These are phyloP conservation scores for Massariosphaeria phaeospora DNA, from an alignment of 495 filamentous ascomycete species.

Conservation along the genomic window DNA sequence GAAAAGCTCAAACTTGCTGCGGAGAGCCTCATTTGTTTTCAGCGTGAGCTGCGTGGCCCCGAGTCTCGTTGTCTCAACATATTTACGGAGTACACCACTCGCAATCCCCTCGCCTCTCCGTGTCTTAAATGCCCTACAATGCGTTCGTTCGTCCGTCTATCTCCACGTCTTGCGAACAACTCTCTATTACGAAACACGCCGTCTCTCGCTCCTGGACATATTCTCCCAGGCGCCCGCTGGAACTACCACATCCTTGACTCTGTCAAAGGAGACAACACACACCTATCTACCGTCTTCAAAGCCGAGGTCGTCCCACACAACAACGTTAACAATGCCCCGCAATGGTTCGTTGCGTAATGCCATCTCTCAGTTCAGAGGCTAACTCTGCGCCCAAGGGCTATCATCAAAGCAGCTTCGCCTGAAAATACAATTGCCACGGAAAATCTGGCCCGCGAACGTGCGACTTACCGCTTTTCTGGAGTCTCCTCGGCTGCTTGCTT, in stretches of 20 bases:
- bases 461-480: neutral
- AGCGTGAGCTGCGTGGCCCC: no score
- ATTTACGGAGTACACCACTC: no score
- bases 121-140: no score
- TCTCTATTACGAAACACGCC: no score
- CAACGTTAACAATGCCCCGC: neutral
- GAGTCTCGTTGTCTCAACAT: no score
- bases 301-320: neutral
- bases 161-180: no score
- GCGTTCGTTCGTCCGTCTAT: no score
- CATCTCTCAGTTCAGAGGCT: neutral
- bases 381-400: neutral
- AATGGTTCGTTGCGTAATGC: slow-evolving; percentile 14
- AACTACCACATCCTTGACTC: neutral
- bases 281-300: slow-evolving; percentile 5
- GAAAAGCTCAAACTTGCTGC: no score
- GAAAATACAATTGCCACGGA: neutral
- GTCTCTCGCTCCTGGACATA: slow-evolving; percentile 3
- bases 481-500: slow-evolving; percentile 1
- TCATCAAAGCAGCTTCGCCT: slow-evolving; percentile 9
- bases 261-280: neutral
- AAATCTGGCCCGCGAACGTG: neutral
- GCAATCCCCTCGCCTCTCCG: no score
- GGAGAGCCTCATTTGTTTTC: no score
- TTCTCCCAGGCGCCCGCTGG: slow-evolving; percentile 3